phyloP scores from a whole-genome alignment of 225 moss, liverwort and hornwort genomes.

The Physcomitrellopsis africana region DNA sequence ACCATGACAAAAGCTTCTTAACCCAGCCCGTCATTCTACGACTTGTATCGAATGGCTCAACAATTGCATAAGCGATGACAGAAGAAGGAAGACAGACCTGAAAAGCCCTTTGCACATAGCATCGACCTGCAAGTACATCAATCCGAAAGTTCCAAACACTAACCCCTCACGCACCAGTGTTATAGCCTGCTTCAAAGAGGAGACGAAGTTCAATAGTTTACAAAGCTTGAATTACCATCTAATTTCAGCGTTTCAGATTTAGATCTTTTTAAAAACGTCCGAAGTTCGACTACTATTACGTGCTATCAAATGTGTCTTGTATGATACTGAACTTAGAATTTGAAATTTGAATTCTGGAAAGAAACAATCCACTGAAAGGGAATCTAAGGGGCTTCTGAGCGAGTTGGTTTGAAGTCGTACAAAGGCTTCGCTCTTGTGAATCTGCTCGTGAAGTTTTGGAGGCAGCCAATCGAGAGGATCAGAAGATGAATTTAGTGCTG shows the following conservation, averaged over 20 bases:
- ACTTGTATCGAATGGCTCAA: too few species aligned
- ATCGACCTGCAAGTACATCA: too few species aligned
- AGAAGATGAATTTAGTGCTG: not conserved
- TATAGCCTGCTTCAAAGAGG: too few species aligned
- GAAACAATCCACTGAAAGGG: not conserved
- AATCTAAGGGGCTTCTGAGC: not conserved
- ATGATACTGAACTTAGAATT: not conserved
- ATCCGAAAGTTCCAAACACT: too few species aligned
- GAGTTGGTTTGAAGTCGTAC: constrained; percentile 4
- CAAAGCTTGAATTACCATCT: too few species aligned
- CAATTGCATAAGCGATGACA: not conserved
- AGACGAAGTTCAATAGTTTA: too few species aligned
- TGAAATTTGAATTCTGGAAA: not conserved
- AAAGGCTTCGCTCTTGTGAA: constrained; percentile 28
- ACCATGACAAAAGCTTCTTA: not conserved
- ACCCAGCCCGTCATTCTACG: not conserved
- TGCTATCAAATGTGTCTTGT: not conserved
- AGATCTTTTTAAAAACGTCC: not conserved
- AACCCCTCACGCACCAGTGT: too few species aligned
- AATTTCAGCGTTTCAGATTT: too few species aligned
- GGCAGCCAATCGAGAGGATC: constrained; percentile 28
- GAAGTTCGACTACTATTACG: not conserved
- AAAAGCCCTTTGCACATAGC: constrained; percentile 38
- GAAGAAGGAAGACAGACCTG: constrained; percentile 30
- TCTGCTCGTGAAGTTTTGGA: constrained; percentile 13